These are phyloP conservation scores for Mycena rosella DNA, from an alignment of 768 basidiomycete species.

Conservation along the genomic window DNA sequence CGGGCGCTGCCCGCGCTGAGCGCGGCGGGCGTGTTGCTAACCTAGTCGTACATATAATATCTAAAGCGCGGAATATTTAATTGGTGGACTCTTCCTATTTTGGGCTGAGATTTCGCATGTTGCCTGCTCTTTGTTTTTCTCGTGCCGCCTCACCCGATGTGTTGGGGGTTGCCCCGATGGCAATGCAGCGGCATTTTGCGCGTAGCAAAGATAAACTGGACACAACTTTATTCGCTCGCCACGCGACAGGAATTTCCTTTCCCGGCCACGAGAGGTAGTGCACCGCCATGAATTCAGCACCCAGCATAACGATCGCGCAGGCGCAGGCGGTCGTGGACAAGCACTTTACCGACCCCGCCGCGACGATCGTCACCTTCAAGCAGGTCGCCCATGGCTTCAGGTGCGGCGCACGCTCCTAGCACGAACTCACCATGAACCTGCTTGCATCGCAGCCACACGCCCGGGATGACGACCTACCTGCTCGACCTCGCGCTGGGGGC, in stretches of 20 bases:
- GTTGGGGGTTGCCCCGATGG: no score
- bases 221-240: no score
- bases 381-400: conserved; percentile 45
- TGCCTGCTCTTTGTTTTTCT: no score
- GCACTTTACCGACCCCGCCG: conserved; percentile 32
- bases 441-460: conserved; percentile 41
- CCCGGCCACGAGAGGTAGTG: neutral
- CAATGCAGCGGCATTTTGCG: no score
- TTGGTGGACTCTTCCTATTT: no score
- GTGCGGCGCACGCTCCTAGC: conserved; percentile 36
- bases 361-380: conserved; percentile 38
- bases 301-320: conserved; percentile 30
- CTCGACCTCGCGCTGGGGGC: conserved; percentile 42
- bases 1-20: neutral
- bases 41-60: no score
- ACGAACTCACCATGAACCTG: neutral
- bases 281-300: neutral
- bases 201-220: no score
- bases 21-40: no score
- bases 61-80: no score
- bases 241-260: neutral
- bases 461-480: conserved; percentile 42
- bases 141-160: no score
- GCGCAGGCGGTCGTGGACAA: conserved; percentile 46
- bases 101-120: no score